Conservation (phyloP, 495 filamentous ascomycete species). For the Penicillium manginii region DNA sequence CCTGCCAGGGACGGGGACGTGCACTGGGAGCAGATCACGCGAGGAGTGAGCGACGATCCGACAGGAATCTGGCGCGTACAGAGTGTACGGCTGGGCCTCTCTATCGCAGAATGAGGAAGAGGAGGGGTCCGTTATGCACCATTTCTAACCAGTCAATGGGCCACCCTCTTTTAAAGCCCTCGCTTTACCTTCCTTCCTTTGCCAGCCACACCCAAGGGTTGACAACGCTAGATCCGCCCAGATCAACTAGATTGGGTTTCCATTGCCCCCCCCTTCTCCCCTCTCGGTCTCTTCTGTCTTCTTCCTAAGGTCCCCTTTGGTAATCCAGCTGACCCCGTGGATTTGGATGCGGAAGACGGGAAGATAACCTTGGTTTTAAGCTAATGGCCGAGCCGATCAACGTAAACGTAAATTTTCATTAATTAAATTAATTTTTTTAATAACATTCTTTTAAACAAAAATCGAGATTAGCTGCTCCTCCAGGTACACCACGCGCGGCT, state of each 20-base stretch:
- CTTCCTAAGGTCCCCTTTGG: background rate
- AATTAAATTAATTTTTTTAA: background rate
- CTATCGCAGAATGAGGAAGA: slow-evolving; percentile 15
- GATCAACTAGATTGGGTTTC: slow-evolving; percentile 1
- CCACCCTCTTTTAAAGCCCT: slow-evolving; percentile 3
- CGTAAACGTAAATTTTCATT: background rate
- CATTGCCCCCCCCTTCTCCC: background rate
- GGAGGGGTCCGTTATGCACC: background rate
- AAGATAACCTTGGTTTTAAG: slow-evolving; percentile 8
- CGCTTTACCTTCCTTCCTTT: slow-evolving; percentile 22
- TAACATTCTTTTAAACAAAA: background rate
- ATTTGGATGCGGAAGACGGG: background rate
- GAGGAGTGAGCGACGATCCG: slow-evolving; percentile 18
- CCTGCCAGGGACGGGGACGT: slow-evolving; percentile 35
- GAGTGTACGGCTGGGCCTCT: background rate
- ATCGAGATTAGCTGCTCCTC: background rate
- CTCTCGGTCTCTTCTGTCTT: background rate
- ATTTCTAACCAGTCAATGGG: background rate
- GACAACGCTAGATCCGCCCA: slow-evolving; percentile 2
- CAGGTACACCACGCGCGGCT: background rate
- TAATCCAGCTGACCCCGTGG: background rate
- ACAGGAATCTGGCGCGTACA: slow-evolving; percentile 14
- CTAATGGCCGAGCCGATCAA: background rate
- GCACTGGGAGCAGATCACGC: slow-evolving; percentile 29
- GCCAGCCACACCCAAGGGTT: slow-evolving; percentile 2